Base-by-base conservation (phyloP, 108 stramenopile genomes). In the Schizochytrium sp. region DNA sequence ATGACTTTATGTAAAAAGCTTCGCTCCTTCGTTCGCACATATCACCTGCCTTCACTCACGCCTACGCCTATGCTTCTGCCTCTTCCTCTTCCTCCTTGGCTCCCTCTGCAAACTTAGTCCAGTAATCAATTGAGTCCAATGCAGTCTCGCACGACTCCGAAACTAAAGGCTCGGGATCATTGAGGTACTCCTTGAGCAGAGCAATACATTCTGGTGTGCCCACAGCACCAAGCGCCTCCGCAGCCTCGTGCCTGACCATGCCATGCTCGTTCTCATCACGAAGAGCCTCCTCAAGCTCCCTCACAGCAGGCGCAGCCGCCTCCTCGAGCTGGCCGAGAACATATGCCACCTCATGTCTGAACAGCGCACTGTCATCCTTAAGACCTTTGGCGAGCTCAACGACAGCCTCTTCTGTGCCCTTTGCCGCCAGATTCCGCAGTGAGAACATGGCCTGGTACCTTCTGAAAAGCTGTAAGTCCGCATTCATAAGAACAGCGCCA, bases 341-440 rank as follows among this genome's bases (percentile, higher is more conserved):
- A 91, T 97, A 99, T 7, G 99, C 99, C 56, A 99, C 97, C 93
- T 99, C 99, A 95, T 99, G 99, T 61, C 98, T 94, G 72, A 99
- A 93, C 28, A 99, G 91, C 1, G 98, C 95, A 64, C 93, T 95
- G 8, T 92, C 91, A 76, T 97, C 97, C 53, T 92, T 72, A 40
- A 95, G 72, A 42, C 96, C 96, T 40, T 90, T 89, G 15, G 97
- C 92, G 40, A 99, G 93, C 88, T 96, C 94, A 72, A 91, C 73
- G 42, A 97, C 97, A 4, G 96, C 92, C 59, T 94, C 96, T 83
- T 89, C 94, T 19, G 93, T 96, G 47, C 96, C 97, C 7, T 56
- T 87, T 46, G 4, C 41, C 15, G 64, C 64, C 12, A 44, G 42
- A 94, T 99, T 98, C 49, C 99, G 94, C 44, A 99, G 88, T 7